These are phyloP conservation scores for Hansenula lynferdii DNA, from an alignment of 1,139 yeast genomes.

Conservation along the genomic window DNA sequence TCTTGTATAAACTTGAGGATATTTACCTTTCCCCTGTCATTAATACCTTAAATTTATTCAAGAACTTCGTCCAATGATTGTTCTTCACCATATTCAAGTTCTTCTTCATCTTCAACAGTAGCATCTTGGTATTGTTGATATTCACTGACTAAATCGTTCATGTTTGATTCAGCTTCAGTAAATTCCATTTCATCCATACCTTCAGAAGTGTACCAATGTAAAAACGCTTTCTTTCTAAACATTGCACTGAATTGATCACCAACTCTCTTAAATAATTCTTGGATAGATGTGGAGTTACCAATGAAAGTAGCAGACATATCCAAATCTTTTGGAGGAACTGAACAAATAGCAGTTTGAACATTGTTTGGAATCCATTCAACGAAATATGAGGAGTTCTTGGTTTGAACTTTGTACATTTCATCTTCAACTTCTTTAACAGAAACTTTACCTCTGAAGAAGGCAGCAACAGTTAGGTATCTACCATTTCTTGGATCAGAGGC, in stretches of 20 bases:
- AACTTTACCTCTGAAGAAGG: slow-evolving; percentile 96
- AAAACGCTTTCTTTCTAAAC: slow-evolving; percentile 98
- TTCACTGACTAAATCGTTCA: slow-evolving; percentile 97
- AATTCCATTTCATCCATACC: slow-evolving; percentile 96
- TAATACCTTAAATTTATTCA: too few relatives aligned
- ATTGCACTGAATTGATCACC: slow-evolving; percentile 95
- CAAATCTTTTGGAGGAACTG: slow-evolving; percentile 84
- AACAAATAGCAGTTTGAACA: slow-evolving; percentile 97
- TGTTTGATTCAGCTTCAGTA: slow-evolving; percentile 87
- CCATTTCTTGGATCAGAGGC: slow-evolving; percentile 97
- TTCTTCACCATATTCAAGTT: slow-evolving; percentile 42
- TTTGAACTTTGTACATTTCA: slow-evolving; percentile 88
- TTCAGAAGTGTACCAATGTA: slow-evolving; percentile 98
- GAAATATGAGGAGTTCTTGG: slow-evolving; percentile 91
- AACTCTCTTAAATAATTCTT: slow-evolving; percentile 97
- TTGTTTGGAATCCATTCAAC: slow-evolving; percentile 99
- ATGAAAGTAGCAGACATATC: slow-evolving; percentile 92
- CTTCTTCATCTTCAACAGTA: slow-evolving; percentile 78
- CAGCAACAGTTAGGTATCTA: slow-evolving; percentile 96
- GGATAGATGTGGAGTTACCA: slow-evolving; percentile 96
- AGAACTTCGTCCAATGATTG: slow-evolving; percentile 25
- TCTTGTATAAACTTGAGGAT: too few relatives aligned
- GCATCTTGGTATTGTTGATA: slow-evolving; percentile 97
- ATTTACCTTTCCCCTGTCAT: too few relatives aligned
- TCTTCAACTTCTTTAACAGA: slow-evolving; percentile 96